Evolutionary conservation across 495 filamentous ascomycete species (phyloP).

Genomic region (Penicillium desertorum): DNA sequence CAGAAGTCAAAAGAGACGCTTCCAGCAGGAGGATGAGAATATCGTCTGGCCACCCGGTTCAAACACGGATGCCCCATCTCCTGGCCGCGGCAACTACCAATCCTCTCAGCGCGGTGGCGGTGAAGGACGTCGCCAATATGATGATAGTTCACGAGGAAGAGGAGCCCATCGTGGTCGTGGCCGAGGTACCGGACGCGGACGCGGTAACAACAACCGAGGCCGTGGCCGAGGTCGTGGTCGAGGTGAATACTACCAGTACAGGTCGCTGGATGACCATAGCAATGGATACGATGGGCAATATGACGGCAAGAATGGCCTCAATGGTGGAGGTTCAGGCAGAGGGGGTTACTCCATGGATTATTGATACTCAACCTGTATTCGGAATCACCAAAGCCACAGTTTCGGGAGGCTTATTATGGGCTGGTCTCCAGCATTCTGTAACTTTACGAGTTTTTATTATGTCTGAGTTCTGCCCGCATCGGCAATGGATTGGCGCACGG

Average conservation of each 20-base stretch:
- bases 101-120: conserved; percentile 24
- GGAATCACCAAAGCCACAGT: no score
- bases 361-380: conserved; percentile 17
- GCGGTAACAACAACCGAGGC: conserved; percentile 41
- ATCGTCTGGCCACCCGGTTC: conserved; percentile 18
- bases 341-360: conserved; percentile 44
- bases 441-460: neutral
- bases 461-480: conserved; percentile 6
- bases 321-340: conserved; percentile 7
- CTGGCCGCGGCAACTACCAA: conserved; percentile 18
- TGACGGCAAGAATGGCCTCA: conserved; percentile 29
- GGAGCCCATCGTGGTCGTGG: conserved; percentile 51
- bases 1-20: conserved; percentile 50
- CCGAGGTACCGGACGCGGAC: conserved; percentile 43
- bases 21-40: conserved; percentile 41
- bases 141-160: conserved; percentile 37
- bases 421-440: neutral
- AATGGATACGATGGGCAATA: conserved; percentile 35
- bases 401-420: neutral
- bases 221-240: conserved; percentile 43
- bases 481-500: conserved; percentile 6
- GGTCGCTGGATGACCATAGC: conserved; percentile 42
- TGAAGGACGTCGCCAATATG: conserved; percentile 26
- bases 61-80: conserved; percentile 17
- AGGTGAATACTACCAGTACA: conserved; percentile 38